Evolutionary conservation across 306 rosid genomes (phyloP).

Genomic region (Casuarina glauca): DNA sequence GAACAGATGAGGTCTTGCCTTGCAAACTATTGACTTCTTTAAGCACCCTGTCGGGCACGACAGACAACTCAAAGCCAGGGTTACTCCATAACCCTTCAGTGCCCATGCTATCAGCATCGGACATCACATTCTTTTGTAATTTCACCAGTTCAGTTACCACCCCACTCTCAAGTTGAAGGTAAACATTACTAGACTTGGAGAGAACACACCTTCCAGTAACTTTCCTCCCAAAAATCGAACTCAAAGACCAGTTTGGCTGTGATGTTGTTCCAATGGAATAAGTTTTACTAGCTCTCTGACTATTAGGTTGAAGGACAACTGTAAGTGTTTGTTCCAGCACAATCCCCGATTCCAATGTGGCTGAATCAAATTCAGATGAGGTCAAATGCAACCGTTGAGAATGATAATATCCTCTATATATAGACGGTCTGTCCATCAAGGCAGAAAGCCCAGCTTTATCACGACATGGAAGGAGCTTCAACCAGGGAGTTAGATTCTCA

Average conservation of each 20-base stretch:
- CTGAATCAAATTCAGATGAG: constrained; percentile 32
- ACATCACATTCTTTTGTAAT: constrained; percentile 39
- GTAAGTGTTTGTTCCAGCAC: constrained; percentile 85
- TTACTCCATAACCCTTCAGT: constrained; percentile 45
- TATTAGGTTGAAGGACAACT: constrained; percentile 69
- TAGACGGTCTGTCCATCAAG: constrained; percentile 90
- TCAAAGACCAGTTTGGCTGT: constrained; percentile 89
- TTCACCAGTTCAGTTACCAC: constrained; percentile 57
- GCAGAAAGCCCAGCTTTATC: constrained; percentile 86
- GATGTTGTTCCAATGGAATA: constrained; percentile 39
- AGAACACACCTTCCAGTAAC: constrained; percentile 72
- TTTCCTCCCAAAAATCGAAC: constrained; percentile 80
- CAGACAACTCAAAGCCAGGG: constrained; percentile 70
- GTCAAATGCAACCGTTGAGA: constrained; percentile 75
- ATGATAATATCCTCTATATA: constrained; percentile 90
- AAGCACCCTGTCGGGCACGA: constrained; percentile 57
- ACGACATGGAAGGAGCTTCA: constrained; percentile 94
- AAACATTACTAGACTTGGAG: constrained; percentile 76
- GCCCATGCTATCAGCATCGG: constrained; percentile 29
- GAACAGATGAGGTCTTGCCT: constrained; percentile 42
- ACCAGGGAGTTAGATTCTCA: constrained; percentile 95
- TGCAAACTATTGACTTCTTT: constrained; percentile 45
- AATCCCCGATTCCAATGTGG: constrained; percentile 51
- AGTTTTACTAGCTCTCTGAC: constrained; percentile 33
- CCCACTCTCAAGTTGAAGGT: constrained; percentile 65